Evolutionary conservation across 2,329 filamentous ascomycete species (phyloP).

Genomic region (Cladosporium austrohemisphaericum): DNA sequence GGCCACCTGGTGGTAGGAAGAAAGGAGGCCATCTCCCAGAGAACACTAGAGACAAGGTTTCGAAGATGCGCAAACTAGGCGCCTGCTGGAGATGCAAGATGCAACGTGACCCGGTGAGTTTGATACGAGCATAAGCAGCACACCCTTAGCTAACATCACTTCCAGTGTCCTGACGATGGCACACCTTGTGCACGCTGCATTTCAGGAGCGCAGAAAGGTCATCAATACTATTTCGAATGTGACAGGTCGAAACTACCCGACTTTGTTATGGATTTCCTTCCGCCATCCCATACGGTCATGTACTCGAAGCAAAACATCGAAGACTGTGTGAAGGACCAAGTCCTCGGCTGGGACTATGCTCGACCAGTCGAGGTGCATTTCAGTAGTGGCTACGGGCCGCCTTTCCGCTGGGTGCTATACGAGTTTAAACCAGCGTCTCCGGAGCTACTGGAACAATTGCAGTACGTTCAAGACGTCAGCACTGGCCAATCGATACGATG

Average conservation of each 20-base stretch:
- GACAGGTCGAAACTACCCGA: conserved; percentile 46
- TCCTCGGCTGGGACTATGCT: conserved; percentile 30
- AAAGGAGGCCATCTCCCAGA: conserved; percentile 5
- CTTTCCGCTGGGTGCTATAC: conserved; percentile 43
- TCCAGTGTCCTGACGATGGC: conserved; percentile 28
- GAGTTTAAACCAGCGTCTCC: conserved; percentile 43
- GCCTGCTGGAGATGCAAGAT: conserved; percentile 49
- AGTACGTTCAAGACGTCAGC: conserved; percentile 39
- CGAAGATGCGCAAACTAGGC: conserved; percentile 44
- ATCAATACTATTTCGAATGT: conserved; percentile 41
- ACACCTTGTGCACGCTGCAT: conserved; percentile 29
- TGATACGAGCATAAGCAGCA: conserved; percentile 2
- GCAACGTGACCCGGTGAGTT: conserved; percentile 43
- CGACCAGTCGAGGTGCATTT: conserved; percentile 41
- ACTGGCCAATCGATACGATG: conserved; percentile 28
- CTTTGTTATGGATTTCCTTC: conserved; percentile 42
- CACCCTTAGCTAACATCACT: conserved; percentile 32
- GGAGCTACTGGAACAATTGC: conserved; percentile 40
- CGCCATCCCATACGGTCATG: conserved; percentile 38
- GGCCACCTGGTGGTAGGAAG: conserved; percentile 12
- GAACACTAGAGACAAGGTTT: conserved; percentile 35
- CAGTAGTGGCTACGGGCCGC: conserved; percentile 42
- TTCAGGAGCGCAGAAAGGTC: conserved; percentile 36
- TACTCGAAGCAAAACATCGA: conserved; percentile 43
- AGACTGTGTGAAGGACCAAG: conserved; percentile 39